Evolutionary conservation across 495 filamentous ascomycete genomes (phyloP).

Genomic region (Penicillium malachiteum): DNA sequence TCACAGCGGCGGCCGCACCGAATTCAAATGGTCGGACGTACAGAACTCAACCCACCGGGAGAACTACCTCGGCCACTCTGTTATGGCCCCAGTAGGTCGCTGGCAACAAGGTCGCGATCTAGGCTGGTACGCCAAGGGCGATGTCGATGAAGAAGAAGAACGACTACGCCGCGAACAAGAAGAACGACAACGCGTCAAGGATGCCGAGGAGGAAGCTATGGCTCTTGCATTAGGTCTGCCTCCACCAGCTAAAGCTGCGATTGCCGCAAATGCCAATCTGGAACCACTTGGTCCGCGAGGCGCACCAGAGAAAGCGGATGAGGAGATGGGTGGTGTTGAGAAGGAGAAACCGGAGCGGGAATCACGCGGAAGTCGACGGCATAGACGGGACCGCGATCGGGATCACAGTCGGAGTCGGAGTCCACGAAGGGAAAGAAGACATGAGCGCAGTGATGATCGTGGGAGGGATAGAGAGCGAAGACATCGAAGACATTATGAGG

Average conservation of each 20-base stretch:
- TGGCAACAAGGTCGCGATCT: conserved; percentile 93
- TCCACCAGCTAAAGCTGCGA: conserved; percentile 43
- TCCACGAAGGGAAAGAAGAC: conserved; percentile 29
- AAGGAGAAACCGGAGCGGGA: conserved; percentile 20
- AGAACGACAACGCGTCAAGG: conserved; percentile 79
- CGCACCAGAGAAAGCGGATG: conserved; percentile 20
- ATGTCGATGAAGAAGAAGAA: conserved; percentile 58
- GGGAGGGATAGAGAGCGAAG: conserved; percentile 37
- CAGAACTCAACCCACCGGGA: conserved; percentile 83
- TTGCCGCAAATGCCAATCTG: conserved; percentile 41
- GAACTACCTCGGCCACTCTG: conserved; percentile 93
- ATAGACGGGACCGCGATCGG: conserved; percentile 31
- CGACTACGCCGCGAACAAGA: conserved; percentile 61
- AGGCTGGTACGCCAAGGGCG: conserved; percentile 80
- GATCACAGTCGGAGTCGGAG: conserved; percentile 22
- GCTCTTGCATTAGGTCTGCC: conserved; percentile 77
- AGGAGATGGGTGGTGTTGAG: conserved; percentile 17
- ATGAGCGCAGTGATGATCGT: conserved; percentile 30
- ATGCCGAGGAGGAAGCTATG: conserved; percentile 90
- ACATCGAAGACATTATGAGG: conserved; percentile 35
- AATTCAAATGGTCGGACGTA: conserved; percentile 97
- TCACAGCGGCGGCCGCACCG: conserved; percentile 75
- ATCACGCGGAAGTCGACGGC: conserved; percentile 26
- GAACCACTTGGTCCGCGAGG: conserved; percentile 37
- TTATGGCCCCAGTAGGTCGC: conserved; percentile 93